A percentile compares a stretch with the other conserved stretches of the same genome.
Evolutionary conservation across 495 filamentous ascomycete genomes (phyloP).

Genomic region (Echria macrotheca): DNA sequence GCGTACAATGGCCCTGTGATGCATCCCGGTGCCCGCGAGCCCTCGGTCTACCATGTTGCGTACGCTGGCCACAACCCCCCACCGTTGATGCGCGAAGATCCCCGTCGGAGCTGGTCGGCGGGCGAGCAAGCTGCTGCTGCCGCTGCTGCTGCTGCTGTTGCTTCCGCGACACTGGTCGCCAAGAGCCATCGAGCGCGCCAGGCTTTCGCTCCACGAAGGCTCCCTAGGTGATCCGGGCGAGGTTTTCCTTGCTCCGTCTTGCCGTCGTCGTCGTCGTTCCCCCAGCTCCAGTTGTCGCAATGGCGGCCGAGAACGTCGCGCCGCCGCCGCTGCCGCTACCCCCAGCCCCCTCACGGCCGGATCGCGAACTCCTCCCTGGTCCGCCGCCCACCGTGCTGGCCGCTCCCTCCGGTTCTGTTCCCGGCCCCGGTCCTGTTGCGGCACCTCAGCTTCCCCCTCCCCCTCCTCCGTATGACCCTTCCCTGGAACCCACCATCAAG

Average conservation of each 20-base stretch:
- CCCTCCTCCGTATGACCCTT: conserved; percentile 28
- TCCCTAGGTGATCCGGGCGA: conserved; percentile 1
- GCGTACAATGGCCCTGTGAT: conserved; percentile 30
- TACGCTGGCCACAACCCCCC: conserved; percentile 16
- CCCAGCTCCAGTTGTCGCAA: no score
- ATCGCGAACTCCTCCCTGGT: conserved; percentile 25
- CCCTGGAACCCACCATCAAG: conserved; percentile 42
- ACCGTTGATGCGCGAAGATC: conserved; percentile 29
- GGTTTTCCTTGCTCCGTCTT: not conserved
- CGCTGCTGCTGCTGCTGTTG: conserved; percentile 8
- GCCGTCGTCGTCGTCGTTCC: not conserved
- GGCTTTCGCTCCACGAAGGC: not conserved
- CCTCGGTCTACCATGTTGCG: conserved; percentile 27
- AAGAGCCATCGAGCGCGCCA: conserved; percentile 8
- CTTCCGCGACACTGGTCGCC: conserved; percentile 17
- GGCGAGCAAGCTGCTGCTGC: conserved; percentile 21
- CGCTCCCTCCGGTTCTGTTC: conserved; percentile 12
- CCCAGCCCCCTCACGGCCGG: conserved; percentile 16
- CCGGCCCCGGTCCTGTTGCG: conserved; percentile 9
- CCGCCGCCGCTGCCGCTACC: conserved; percentile 17
- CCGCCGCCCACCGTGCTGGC: conserved; percentile 15
- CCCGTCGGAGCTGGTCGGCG: conserved; percentile 18
- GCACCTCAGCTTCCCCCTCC: conserved; percentile 9
- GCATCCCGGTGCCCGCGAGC: conserved; percentile 21
- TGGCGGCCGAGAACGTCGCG: conserved; percentile 27